phyloP scores from a whole-genome alignment of 352 stramenopile genomes.

The Phytopythium cucurbitacearum region DNA sequence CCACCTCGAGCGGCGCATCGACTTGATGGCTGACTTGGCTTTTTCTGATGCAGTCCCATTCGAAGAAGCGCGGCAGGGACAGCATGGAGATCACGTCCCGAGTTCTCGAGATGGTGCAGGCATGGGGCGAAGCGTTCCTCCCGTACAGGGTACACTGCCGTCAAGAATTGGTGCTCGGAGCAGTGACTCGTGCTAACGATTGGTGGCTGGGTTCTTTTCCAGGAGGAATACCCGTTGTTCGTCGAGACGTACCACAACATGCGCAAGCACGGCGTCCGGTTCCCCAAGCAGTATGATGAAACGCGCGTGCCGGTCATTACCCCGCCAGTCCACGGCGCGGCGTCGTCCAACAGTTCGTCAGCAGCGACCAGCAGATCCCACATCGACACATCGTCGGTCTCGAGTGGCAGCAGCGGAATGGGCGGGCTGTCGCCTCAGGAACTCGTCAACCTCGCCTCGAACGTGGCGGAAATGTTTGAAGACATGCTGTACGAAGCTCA shows the following conservation, averaged over 20 bases:
- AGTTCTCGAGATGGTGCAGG: slow-evolving; percentile 72
- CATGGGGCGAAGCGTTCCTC: slow-evolving; percentile 81
- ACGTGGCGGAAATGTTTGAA: slow-evolving; percentile 78
- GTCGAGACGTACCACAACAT: slow-evolving; percentile 85
- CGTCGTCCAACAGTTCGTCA: background rate
- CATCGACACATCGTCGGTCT: slow-evolving; percentile 43
- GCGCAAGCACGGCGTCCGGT: slow-evolving; percentile 70
- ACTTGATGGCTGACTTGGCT: background rate
- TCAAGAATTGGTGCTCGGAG: background rate
- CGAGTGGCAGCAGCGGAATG: slow-evolving; percentile 37
- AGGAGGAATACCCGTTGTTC: slow-evolving; percentile 74
- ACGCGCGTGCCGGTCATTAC: slow-evolving; percentile 56
- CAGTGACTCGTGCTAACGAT: background rate
- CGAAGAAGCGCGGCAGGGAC: slow-evolving; percentile 57
- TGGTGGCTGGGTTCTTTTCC: slow-evolving; percentile 2
- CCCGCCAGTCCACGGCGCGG: slow-evolving; percentile 11
- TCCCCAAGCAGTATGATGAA: slow-evolving; percentile 76
- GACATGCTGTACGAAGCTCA: slow-evolving; percentile 73
- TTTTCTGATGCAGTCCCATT: slow-evolving; percentile 29
- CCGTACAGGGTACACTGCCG: slow-evolving; percentile 29
- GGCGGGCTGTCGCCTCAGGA: slow-evolving; percentile 51
- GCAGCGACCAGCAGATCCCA: background rate
- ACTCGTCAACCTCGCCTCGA: slow-evolving; percentile 57
- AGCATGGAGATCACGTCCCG: slow-evolving; percentile 72
- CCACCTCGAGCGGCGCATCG: slow-evolving; percentile 11